These are phyloP conservation scores for Scedosporium dehoogii DNA, from an alignment of 2,329 filamentous ascomycete genomes.

Conservation along the genomic window DNA sequence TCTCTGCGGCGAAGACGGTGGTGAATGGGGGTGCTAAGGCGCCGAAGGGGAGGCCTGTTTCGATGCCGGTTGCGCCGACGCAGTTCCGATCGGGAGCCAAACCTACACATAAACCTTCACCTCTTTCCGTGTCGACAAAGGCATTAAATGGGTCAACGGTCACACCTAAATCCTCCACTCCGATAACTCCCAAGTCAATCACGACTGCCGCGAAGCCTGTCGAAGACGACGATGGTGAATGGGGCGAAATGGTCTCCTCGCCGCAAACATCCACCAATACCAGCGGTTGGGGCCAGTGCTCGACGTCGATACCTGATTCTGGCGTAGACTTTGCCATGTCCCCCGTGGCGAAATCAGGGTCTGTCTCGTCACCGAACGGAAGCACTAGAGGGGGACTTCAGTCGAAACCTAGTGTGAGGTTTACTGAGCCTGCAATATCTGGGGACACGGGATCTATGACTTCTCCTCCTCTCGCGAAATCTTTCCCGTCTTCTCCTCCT, in stretches of 20 bases:
- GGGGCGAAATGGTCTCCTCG: constrained; percentile 47
- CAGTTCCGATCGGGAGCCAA: background rate
- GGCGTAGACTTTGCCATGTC: constrained; percentile 1
- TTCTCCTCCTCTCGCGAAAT: background rate
- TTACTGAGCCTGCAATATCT: background rate
- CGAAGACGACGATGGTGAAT: constrained; percentile 43
- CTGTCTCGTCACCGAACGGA: background rate
- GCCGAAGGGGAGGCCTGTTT: background rate
- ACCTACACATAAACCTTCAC: background rate
- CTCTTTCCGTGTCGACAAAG: background rate
- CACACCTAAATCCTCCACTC: background rate
- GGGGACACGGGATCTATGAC: background rate
- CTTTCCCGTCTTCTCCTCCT: background rate
- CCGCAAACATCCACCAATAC: background rate
- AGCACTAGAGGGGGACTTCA: background rate
- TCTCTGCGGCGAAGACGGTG: constrained; percentile 10
- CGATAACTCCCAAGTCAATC: background rate
- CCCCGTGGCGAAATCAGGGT: background rate
- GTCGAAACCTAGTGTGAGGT: background rate
- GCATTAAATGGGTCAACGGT: background rate
- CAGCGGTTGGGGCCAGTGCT: background rate
- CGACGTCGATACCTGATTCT: background rate
- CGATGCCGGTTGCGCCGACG: constrained; percentile 3
- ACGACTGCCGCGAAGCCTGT: constrained; percentile 14
- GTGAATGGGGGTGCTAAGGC: background rate